A percentile compares a stretch with the other conserved stretches of the same genome.
These are phyloP conservation scores for Tricharina praecox DNA, from an alignment of 495 filamentous ascomycete species.

Conservation along the genomic window DNA sequence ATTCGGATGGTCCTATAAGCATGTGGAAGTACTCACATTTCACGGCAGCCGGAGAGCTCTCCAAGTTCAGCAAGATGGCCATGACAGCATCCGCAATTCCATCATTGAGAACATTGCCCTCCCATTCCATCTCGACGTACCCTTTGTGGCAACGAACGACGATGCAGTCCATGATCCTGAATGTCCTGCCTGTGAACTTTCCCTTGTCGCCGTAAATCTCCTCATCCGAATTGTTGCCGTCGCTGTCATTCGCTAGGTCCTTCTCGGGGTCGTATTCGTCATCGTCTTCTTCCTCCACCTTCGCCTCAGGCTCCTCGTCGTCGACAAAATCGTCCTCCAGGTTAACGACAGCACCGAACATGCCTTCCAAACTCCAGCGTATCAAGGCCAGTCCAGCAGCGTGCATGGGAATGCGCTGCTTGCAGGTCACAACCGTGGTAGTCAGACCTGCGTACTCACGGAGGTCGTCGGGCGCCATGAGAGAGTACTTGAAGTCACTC, in stretches of 20 bases:
- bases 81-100: constrained; percentile 91
- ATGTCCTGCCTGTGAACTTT: constrained; percentile 36
- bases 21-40: constrained; percentile 60
- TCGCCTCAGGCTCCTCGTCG: constrained; percentile 26
- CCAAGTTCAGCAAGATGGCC: constrained; percentile 72
- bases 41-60: constrained; percentile 85
- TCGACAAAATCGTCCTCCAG: constrained; percentile 46
- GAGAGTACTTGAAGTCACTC: constrained; percentile 84
- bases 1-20: too few relatives aligned
- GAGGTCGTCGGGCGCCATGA: constrained; percentile 93
- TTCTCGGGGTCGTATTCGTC: constrained; percentile 36
- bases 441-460: constrained; percentile 89
- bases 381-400: constrained; percentile 83
- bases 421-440: constrained; percentile 81
- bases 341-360: constrained; percentile 50
- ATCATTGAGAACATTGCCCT: constrained; percentile 93
- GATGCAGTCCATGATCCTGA: constrained; percentile 71
- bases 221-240: too few relatives aligned
- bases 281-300: constrained; percentile 28
- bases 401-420: constrained; percentile 66
- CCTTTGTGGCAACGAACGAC: constrained; percentile 45
- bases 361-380: constrained; percentile 82
- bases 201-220: constrained; percentile 38
- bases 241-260: constrained; percentile 31
- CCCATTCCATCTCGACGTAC: constrained; percentile 86